A percentile compares a stretch with the other conserved stretches of the same genome.
Evolutionary conservation across 805 yeast species (phyloP).

Genomic region (Wickerhamomyces bisporus): DNA sequence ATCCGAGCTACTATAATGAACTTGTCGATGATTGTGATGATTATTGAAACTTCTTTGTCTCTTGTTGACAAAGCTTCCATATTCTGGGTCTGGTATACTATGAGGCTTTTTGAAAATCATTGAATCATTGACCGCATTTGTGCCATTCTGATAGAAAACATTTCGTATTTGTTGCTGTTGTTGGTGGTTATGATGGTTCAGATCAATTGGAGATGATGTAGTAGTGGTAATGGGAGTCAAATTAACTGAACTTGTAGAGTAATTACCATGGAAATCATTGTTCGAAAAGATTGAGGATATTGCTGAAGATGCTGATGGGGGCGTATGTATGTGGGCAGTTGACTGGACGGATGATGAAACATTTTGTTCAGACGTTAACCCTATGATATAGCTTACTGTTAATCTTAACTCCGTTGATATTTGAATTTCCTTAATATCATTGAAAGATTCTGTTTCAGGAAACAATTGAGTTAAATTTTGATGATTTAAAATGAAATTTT

Average conservation of each 20-base stretch:
- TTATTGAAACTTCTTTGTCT: constrained; percentile 2
- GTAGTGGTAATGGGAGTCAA: constrained; percentile 10
- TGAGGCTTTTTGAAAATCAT: constrained; percentile 11
- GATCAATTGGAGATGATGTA: constrained; percentile 1
- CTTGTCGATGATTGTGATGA: neutral
- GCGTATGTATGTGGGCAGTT: constrained; percentile 24
- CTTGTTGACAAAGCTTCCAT: neutral
- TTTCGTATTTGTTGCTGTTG: constrained; percentile 11
- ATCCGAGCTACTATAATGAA: neutral
- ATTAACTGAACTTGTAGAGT: constrained; percentile 12
- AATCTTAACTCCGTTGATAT: constrained; percentile 4
- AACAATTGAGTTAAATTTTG: constrained; percentile 7
- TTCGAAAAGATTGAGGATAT: constrained; percentile 17
- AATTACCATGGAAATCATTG: constrained; percentile 7
- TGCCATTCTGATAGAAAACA: constrained; percentile 2
- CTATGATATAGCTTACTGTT: constrained; percentile 9
- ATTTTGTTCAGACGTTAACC: constrained; percentile 5
- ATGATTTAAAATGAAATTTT: constrained; percentile 25
- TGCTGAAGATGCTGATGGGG: constrained; percentile 29
- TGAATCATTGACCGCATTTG: neutral
- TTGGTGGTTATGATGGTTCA: neutral
- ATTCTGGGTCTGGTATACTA: constrained; percentile 14
- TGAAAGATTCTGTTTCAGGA: constrained; percentile 9
- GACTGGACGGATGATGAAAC: constrained; percentile 16
- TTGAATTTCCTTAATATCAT: constrained; percentile 8